phyloP scores from a whole-genome alignment of 306 rosid genomes.

The Ochetophila trinervis region DNA sequence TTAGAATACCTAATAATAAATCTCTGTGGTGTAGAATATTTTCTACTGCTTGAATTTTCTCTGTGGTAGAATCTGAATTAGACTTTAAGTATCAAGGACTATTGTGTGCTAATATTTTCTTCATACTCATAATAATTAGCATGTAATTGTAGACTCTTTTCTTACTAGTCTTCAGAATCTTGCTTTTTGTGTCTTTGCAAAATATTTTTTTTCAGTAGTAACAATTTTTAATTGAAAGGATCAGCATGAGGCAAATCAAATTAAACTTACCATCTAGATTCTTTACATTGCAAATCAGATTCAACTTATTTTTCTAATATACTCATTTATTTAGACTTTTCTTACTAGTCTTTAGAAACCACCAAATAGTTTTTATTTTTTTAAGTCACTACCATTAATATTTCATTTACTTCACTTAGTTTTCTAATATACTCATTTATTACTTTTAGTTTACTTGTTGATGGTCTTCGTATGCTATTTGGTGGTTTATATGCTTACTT shows the following conservation, averaged over 20 bases:
- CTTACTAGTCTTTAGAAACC: no score
- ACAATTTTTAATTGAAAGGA: no score
- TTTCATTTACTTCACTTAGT: neutral
- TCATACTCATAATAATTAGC: conserved; percentile 18
- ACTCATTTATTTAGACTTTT: no score
- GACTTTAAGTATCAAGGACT: conserved; percentile 5
- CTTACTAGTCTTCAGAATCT: neutral
- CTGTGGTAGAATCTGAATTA: conserved; percentile 13
- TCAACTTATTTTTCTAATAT: no score
- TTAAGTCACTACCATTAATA: neutral
- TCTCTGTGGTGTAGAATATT: conserved; percentile 16
- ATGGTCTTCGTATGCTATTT: conserved; percentile 14
- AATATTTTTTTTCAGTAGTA: no score
- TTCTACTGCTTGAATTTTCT: conserved; percentile 27
- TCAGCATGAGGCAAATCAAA: no score
- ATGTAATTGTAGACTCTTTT: neutral
- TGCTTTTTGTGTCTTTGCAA: neutral
- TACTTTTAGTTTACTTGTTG: neutral
- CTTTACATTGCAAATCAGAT: no score
- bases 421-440: neutral
- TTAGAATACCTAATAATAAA: conserved; percentile 23
- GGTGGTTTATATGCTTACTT: conserved; percentile 18
- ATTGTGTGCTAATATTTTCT: conserved; percentile 16
- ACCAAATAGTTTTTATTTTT: no score
- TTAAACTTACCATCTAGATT: no score